A percentile compares a stretch with the other conserved stretches of the same genome.
Evolutionary conservation across 2,329 filamentous ascomycete species (phyloP).

Genomic region (Gnomoniopsis sp.): DNA sequence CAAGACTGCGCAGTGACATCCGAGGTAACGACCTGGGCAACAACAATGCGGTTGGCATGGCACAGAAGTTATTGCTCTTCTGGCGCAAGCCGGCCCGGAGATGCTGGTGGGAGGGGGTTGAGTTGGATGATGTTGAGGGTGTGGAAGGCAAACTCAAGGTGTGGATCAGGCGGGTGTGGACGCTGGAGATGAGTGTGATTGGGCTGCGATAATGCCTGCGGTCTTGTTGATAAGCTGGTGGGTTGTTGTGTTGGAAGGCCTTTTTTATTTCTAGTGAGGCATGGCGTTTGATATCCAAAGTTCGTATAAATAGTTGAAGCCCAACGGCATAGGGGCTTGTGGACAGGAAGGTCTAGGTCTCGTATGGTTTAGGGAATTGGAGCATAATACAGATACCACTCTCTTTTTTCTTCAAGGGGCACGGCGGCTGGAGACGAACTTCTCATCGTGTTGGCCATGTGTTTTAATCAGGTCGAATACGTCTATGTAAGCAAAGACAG

Average conservation of each 20-base stretch:
- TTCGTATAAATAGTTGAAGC: neutral
- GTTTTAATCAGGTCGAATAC: neutral
- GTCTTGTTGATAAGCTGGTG: slow-evolving; percentile 1
- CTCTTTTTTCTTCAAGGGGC: neutral
- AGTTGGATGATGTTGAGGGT: slow-evolving; percentile 83
- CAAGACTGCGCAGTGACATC: slow-evolving; percentile 88
- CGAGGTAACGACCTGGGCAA: slow-evolving; percentile 68
- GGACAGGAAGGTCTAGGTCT: neutral
- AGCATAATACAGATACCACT: slow-evolving; percentile 19
- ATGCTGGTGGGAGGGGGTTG: slow-evolving; percentile 99
- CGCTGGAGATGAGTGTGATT: slow-evolving; percentile 95
- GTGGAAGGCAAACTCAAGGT: slow-evolving; percentile 92
- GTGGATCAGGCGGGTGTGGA: slow-evolving; percentile 98
- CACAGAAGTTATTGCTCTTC: slow-evolving; percentile 94
- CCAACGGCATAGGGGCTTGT: neutral
- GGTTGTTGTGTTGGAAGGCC: neutral
- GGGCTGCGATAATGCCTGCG: slow-evolving; percentile 60
- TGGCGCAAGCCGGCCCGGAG: slow-evolving; percentile 95
- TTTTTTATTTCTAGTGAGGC: neutral
- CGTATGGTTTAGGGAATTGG: neutral
- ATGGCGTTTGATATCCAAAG: neutral
- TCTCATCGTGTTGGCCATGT: neutral
- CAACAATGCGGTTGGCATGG: slow-evolving; percentile 88
- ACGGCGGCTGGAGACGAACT: neutral
- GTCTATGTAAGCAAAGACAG: no score